Percentiles rank a stretch among this genome's conserved stretches.
Evolutionary conservation across 352 stramenopile genomes (phyloP).

Genomic region (Globisporangium cederbergense): DNA sequence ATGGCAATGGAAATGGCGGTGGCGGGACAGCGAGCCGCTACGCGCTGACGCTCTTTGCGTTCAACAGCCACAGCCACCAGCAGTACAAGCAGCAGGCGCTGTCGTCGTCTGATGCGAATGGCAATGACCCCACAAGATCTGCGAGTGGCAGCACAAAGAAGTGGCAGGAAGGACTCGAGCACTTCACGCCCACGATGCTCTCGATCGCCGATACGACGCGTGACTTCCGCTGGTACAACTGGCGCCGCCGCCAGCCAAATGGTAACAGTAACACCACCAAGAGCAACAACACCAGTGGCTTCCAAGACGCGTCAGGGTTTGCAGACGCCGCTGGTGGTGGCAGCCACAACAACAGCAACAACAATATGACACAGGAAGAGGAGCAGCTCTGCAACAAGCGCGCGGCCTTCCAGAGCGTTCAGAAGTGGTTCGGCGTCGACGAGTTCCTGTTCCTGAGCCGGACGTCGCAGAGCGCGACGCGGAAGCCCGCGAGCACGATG

Average conservation of each 20-base stretch:
- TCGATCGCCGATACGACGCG: constrained; percentile 44
- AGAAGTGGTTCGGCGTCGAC: constrained; percentile 71
- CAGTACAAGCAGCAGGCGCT: constrained; percentile 7
- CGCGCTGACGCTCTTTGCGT: constrained; percentile 47
- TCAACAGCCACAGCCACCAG: neutral
- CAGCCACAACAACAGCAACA: neutral
- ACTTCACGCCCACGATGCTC: constrained; percentile 82
- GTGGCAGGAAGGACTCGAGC: constrained; percentile 63
- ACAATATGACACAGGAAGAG: constrained; percentile 20
- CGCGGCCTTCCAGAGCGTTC: constrained; percentile 35
- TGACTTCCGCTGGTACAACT: constrained; percentile 38
- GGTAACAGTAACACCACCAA: neutral
- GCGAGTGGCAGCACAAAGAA: constrained; percentile 16
- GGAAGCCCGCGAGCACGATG: constrained; percentile 15
- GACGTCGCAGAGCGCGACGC: constrained; percentile 22
- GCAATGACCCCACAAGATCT: neutral
- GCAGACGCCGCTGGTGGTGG: neutral
- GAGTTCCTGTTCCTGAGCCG: constrained; percentile 62
- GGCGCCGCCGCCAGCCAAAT: neutral
- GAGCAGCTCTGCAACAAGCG: constrained; percentile 23
- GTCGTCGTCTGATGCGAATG: neutral
- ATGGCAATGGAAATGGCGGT: too few species aligned
- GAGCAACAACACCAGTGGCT: neutral
- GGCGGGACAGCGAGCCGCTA: constrained; percentile 32
- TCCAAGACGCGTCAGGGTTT: constrained; percentile 1